A percentile compares a stretch with the other conserved stretches of the same genome.
Conservation (phyloP, 768 basidiomycete species). For the Panaeolus cyanescens region DNA sequence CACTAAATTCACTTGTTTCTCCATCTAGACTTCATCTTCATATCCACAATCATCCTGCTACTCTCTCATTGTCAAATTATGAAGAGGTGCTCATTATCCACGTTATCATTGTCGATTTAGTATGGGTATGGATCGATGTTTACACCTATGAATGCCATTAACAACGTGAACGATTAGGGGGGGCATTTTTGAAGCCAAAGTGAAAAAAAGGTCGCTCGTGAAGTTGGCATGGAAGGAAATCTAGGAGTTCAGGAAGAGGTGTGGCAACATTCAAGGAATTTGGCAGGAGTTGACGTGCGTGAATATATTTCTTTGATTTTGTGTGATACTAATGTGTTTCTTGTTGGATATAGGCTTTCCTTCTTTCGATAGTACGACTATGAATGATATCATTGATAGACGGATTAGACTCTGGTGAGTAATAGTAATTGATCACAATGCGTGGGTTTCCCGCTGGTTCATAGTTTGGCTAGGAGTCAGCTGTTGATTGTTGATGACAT, state of each 20-base stretch:
- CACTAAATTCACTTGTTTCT: too few species aligned
- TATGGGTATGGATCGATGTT: constrained; percentile 97
- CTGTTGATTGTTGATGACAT: constrained; percentile 99
- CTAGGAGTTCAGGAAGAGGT: constrained; percentile 97
- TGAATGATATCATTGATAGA: constrained; percentile 99
- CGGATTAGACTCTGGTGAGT: constrained; percentile 93
- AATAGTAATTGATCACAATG: constrained; percentile 93
- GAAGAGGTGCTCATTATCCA: too few species aligned
- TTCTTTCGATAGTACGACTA: constrained; percentile 84
- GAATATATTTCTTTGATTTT: constrained; percentile 2
- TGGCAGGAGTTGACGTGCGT: constrained; percentile 99
- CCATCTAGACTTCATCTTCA: too few species aligned
- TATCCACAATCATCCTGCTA: too few species aligned
- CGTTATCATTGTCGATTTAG: too few species aligned
- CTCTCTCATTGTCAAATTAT: too few species aligned
- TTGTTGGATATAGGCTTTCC: constrained; percentile 61
- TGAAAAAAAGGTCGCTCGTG: constrained; percentile 95
- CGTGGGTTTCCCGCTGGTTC: constrained; percentile 94
- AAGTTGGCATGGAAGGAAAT: constrained; percentile 99
- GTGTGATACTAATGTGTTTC: not conserved
- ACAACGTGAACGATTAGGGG: constrained; percentile 73
- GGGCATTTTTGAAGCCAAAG: constrained; percentile 56
- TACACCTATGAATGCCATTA: constrained; percentile 94
- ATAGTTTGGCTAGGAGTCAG: constrained; percentile 89
- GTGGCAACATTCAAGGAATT: constrained; percentile 93